Base-by-base conservation (phyloP, 176 grass and related monocot genomes). In the Avena insularis region DNA sequence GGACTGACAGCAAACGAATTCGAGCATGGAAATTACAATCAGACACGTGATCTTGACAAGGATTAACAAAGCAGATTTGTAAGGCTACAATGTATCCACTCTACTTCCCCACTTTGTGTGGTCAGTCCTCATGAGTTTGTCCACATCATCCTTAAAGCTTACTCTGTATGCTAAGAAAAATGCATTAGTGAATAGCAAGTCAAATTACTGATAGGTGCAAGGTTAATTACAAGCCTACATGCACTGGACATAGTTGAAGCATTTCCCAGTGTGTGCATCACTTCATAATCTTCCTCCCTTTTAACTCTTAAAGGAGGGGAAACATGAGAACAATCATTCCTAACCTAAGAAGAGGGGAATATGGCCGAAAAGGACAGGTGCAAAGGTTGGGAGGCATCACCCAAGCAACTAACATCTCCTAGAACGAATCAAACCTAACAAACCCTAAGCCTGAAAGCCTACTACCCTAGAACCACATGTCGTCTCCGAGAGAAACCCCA, bases 381-480 rank as follows among this genome's bases (percentile, higher is more conserved):
- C 15, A 45, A 74, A 83, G 46, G 74, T 65, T 56, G 68, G 19
- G 63, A 40, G 58, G 33, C 80, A 58, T 19, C 49, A 72, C 33
- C 43, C 45, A 45, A 78, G n/a, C 84, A 86, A 71, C 75, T 40
- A 87, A 25, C 48, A 80, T 76, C 68, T 11, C 69, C 68, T 60
- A 3, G 51, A 75, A 63, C 59, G 45, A 75, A 79, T 69, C 81
- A 3, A 14, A 81, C 76, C 76, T 62, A 81, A 81, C 77, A 25
- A 87, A 84, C 80, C 76, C 59, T 71, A 69, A 88, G 75, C 85
- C 76, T 82, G 56, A 84, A 50, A 17, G 16, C 65, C 74, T 87
- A 80, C 25, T 67, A 91, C 67, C 47, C 59, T 78, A 53, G 84
- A 87, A 85, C 40, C 81, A 25, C 57, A 12, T 15, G 12, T 31